Percentiles rank a stretch among this genome's conserved stretches.
Evolutionary conservation across 805 yeast genomes (phyloP).

Genomic region (Zygosaccharomyces gambellarensis): DNA sequence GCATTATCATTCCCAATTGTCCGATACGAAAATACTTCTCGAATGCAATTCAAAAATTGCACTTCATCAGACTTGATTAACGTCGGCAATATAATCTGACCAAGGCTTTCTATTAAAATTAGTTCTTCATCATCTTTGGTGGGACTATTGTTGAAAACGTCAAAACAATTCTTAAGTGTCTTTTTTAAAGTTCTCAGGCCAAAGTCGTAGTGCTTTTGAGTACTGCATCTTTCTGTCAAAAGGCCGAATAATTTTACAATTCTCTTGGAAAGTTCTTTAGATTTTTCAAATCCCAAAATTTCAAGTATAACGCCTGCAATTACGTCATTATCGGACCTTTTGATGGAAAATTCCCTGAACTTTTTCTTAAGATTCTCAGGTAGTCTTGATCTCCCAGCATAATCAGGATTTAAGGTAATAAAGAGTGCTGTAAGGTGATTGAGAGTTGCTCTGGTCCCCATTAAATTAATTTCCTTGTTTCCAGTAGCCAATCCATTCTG

Average conservation of each 20-base stretch:
- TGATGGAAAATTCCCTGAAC: constrained; percentile 72
- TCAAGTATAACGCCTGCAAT: constrained; percentile 70
- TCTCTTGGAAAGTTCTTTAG: constrained; percentile 41
- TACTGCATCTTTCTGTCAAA: constrained; percentile 40
- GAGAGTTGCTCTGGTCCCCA: constrained; percentile 40
- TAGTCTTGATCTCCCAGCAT: constrained; percentile 72
- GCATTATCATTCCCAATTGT: constrained; percentile 23
- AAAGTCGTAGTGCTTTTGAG: constrained; percentile 81
- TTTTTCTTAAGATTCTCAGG: constrained; percentile 83
- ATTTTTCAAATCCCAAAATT: constrained; percentile 61
- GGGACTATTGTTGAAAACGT: constrained; percentile 35
- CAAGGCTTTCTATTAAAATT: constrained; percentile 48
- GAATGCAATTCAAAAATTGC: constrained; percentile 32
- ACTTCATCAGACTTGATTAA: constrained; percentile 49
- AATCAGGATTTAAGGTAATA: constrained; percentile 87
- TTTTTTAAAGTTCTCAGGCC: constrained; percentile 79
- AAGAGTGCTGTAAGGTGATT: constrained; percentile 62
- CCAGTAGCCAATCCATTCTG: constrained; percentile 46
- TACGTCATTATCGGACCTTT: constrained; percentile 58
- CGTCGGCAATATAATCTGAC: constrained; percentile 65
- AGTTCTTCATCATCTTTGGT: constrained; percentile 10
- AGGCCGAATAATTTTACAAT: constrained; percentile 52
- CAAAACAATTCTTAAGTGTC: constrained; percentile 56
- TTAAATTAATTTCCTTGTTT: constrained; percentile 34
- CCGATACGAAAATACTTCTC: constrained; percentile 12